Base-by-base conservation (phyloP, 768 basidiomycete genomes). In the Pleurotus cornucopiae region DNA sequence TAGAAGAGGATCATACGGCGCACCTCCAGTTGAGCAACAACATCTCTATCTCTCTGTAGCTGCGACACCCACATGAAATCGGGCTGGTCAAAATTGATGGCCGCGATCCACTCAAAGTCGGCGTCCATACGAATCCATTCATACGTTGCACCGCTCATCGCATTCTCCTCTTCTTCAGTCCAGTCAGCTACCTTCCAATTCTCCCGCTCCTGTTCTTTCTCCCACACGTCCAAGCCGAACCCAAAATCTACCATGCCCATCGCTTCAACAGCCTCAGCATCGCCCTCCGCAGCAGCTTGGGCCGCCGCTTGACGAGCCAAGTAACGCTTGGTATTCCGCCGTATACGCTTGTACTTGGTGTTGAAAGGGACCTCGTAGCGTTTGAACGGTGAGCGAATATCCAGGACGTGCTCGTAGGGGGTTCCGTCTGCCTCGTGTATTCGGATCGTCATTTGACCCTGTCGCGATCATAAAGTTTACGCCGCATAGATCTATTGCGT, bases 121-220 rank as follows among this genome's bases (percentile, higher is more conserved):
- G 97, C 94, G 66, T 99, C 97, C 80, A 98, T 91, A 60, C 97
- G 79, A 57, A 99, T 98, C 96, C 96, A 99, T 71, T 99, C 97
- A 70, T 98, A 99, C 2, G 94, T 96, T 60, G 96, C 95, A 14
- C 91, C 91, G 39, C 89, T 86, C 92, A 98, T 96, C 43, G 81
- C 77, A 58, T 88, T 85, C 66, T 97, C 95, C 58, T 98, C 94
- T 62, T 97, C 94, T 64, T 97, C 95, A 4, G 90, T 91, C 97
- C 97, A 98, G 68, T 98, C 95, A 5, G 90, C 89, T 3, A 98
- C 95, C 68, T 90, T 91, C 97, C 96, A 98, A 59, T 88, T 88
- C 68, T 93, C 90, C 45, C 92, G 84, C 66, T 94, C 91, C 64
- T 86, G 82, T 64, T 94, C 91, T 64, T 96, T 93, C 73, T 98